These are phyloP conservation scores for Poa pratensis DNA, from an alignment of 176 grass and related monocot genomes.

Conservation along the genomic window DNA sequence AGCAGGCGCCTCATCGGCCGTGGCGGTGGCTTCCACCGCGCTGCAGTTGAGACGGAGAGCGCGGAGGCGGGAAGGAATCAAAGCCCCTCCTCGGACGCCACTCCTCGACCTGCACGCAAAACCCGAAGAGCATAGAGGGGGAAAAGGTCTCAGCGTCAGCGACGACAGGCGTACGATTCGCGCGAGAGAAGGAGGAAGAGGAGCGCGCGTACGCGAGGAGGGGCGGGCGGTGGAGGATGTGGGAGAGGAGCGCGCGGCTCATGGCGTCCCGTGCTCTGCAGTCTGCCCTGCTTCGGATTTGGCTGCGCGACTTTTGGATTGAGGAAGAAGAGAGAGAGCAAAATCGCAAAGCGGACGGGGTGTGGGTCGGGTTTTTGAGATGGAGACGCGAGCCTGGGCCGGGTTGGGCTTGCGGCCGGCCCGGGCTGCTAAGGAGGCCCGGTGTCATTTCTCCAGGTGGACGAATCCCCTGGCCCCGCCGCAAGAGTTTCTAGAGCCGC, in stretches of 20 bases:
- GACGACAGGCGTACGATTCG: too few relatives aligned
- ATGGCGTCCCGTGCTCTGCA: conserved; percentile 26
- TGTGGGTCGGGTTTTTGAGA: conserved; percentile 1
- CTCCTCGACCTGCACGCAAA: conserved; percentile 40
- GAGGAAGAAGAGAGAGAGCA: conserved; percentile 9
- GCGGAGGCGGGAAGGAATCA: conserved; percentile 28
- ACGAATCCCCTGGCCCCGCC: not conserved
- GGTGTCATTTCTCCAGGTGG: not conserved
- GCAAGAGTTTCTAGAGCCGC: conserved; percentile 40
- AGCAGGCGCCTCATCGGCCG: conserved; percentile 41
- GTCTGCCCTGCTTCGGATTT: conserved; percentile 34
- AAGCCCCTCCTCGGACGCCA: conserved; percentile 39
- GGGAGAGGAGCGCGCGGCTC: conserved; percentile 61
- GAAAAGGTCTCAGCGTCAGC: too few relatives aligned
- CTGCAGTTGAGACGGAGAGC: conserved; percentile 48
- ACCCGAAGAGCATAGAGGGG: not conserved
- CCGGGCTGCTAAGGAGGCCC: not conserved
- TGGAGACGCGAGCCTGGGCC: not conserved
- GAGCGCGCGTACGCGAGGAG: conserved; percentile 44
- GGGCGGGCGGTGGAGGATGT: conserved; percentile 55
- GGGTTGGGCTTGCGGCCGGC: not conserved
- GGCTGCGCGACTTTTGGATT: conserved; percentile 31
- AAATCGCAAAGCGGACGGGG: too few relatives aligned
- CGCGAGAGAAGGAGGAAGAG: not conserved
- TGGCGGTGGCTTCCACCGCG: not conserved